Evolutionary conservation across 305 asterid species (phyloP), one percentile per base, ranked within the genome.

Genomic region (Fraxinus latifolia): DNA sequence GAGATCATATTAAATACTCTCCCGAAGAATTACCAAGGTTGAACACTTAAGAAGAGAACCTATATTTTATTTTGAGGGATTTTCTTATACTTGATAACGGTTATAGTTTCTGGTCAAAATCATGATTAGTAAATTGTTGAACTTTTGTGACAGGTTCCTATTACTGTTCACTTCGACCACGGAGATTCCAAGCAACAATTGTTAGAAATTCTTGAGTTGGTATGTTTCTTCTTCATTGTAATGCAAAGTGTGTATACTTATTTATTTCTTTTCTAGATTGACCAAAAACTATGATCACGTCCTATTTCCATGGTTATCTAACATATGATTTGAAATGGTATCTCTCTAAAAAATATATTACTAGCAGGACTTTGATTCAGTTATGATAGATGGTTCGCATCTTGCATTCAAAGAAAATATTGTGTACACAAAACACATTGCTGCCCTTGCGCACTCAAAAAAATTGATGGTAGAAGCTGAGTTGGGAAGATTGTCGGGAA

Each of bases 381-480:
- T 95, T 81, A 95, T 95, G 99, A 98, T 88, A 81, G 99, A 95
- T 78, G 98, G 99, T 72, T 94, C 98, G 76, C 97, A 95, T 86
- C 93, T 93, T 82, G 81, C 94, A 71, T 94, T 92, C 80, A 79
- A 85, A 79, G 98, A 95, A 78, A 95, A 95, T 83, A 84, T 92
- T 82, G 88, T 92, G 3, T 93, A 89, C 89, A 93, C 99, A 73
- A 92, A 93, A 87, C 90, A 80, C 89, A 91, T 95, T 80, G 83
- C 93, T 4, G 81, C 60, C 12, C 81, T 91, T 44, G 99, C 97
- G 34, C 97, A 87, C 87, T 73, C 91, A n/a, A 91, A 91, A 77
- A 84, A 87, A 76, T 60, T 94, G 85, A 77, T 89, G 90, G 97
- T 95, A 58, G 99, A 95, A 90, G 98, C 98, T 88, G 99, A 95